Percentiles rank a stretch among this genome's conserved stretches.
Evolutionary conservation across 2,329 filamentous ascomycete species (phyloP).

Genomic region (Huntiella abstrusa): DNA sequence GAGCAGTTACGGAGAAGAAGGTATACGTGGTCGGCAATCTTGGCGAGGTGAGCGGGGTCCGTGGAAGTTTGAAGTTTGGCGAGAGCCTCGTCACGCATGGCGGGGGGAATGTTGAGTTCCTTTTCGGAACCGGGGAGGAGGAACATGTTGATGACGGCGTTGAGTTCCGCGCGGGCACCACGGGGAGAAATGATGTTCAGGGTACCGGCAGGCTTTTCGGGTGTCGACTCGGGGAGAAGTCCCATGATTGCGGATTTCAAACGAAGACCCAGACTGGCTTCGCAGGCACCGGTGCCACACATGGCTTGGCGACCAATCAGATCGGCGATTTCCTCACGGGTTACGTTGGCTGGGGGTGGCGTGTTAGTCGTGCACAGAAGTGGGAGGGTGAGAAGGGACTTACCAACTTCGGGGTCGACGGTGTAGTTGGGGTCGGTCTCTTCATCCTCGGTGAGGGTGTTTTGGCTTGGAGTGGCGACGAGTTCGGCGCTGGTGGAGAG

Average conservation of each 20-base stretch:
- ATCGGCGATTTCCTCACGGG: constrained; percentile 10
- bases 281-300: constrained; percentile 10
- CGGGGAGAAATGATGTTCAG: constrained; percentile 11
- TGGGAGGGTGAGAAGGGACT: constrained; percentile 10
- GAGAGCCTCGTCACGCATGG: constrained; percentile 23
- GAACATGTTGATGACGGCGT: constrained; percentile 23
- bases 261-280: constrained; percentile 12
- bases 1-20: constrained; percentile 28
- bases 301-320: constrained; percentile 11
- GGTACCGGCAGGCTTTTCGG: constrained; percentile 10
- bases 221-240: constrained; percentile 11
- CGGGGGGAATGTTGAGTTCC: constrained; percentile 28
- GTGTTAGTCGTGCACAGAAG: too few relatives aligned
- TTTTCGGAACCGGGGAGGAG: constrained; percentile 24
- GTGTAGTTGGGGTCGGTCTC: constrained; percentile 17
- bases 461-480: constrained; percentile 1
- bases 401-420: constrained; percentile 19
- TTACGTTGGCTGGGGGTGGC: constrained; percentile 7
- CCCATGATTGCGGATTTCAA: constrained; percentile 13
- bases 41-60: constrained; percentile 22
- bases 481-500: too few relatives aligned
- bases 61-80: constrained; percentile 19
- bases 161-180: constrained; percentile 18
- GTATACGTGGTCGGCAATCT: constrained; percentile 28
- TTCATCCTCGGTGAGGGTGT: constrained; percentile 14